Evolutionary conservation across 352 stramenopile species (phyloP), one percentile per base, ranked within the genome.

Genomic region (Globisporangium solare): DNA sequence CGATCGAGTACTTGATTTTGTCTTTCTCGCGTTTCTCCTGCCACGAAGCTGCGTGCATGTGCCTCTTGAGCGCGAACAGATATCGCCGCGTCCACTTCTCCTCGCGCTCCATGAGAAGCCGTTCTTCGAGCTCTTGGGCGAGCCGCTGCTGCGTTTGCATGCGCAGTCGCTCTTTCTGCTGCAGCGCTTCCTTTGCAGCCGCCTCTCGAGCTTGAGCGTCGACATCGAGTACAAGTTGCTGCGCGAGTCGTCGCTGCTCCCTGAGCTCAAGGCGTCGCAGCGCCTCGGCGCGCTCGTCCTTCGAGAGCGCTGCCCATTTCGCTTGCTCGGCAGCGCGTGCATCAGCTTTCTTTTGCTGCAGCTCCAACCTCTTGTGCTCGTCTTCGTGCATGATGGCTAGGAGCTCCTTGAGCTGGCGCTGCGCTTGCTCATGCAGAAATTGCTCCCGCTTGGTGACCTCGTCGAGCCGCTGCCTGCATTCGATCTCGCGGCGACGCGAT

Each of bases 21-120:
- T 85, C 75, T 27, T 68, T 70, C 41, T 80, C 79, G 2, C 81
- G 76, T 32, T 81, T 86, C 0, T 58, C 60, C 40, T 59, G 57
- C 81, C 81, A 89, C 3, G 69, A 56, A 5, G 63, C 40, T 10
- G 61, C 66, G 43, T 78, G 67, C 1, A 53, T 41, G 21, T n/a
- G 59, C 48, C 77, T 89, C 47, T 74, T 79, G 14, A 46, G 1
- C 31, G 67, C 57, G n/a, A 71, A 83, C n/a, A 73, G 48, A 51
- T 59, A 71, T 41, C 67, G 62, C 12, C 68, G 68, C 51, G 63
- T 70, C 11, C 40, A 51, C 17, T 67, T 81, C 17, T 87, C 79
- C 22, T 72, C 71, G 11, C 57, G 12, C 10, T 55, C 63, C 76
- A 90, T 85, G 3, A 24, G 8, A 6, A 62, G 41, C 13, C 76